These are phyloP conservation scores for Neofusicoccum ribis DNA, from an alignment of 2,329 filamentous ascomycete species.

Conservation along the genomic window DNA sequence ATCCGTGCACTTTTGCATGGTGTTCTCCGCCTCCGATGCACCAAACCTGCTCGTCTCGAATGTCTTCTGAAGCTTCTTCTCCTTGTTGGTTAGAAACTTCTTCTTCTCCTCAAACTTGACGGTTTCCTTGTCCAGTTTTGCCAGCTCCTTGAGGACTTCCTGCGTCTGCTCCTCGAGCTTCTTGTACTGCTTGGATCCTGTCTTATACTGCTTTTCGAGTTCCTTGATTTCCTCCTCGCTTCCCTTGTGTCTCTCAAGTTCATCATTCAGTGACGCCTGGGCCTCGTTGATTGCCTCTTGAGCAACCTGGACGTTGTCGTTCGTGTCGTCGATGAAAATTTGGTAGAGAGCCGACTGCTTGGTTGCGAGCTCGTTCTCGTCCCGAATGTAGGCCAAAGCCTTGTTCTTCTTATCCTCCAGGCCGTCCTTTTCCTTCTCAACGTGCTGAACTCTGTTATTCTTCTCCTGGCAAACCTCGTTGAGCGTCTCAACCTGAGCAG, in stretches of 20 bases:
- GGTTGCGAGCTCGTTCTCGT: conserved; percentile 87
- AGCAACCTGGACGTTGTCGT: conserved; percentile 84
- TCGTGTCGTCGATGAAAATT: conserved; percentile 83
- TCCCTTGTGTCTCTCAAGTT: conserved; percentile 88
- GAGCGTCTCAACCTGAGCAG: conserved; percentile 82
- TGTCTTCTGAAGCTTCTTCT: conserved; percentile 91
- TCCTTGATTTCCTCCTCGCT: conserved; percentile 88
- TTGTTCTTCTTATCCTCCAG: conserved; percentile 97
- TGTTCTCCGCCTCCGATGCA: conserved; percentile 70
- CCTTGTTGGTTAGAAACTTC: conserved; percentile 88
- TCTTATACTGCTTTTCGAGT: conserved; percentile 80
- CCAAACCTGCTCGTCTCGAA: conserved; percentile 75
- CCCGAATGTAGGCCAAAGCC: conserved; percentile 81
- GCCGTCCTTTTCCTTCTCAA: conserved; percentile 92
- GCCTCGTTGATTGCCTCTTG: conserved; percentile 89
- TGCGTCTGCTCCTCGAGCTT: conserved; percentile 79
- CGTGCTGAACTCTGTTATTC: conserved; percentile 90
- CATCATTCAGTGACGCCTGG: conserved; percentile 80
- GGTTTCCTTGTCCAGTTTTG: conserved; percentile 91
- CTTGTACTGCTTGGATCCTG: conserved; percentile 80
- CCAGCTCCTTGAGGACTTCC: conserved; percentile 77
- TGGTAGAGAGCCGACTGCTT: conserved; percentile 95
- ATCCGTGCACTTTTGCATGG: conserved; percentile 73
- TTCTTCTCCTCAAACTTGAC: conserved; percentile 98
- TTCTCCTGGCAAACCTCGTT: conserved; percentile 97